Evolutionary conservation across 2,329 filamentous ascomycete genomes (phyloP), one percentile per base, ranked within the genome.

Genomic region (Plectosphaerella cucumerina): DNA sequence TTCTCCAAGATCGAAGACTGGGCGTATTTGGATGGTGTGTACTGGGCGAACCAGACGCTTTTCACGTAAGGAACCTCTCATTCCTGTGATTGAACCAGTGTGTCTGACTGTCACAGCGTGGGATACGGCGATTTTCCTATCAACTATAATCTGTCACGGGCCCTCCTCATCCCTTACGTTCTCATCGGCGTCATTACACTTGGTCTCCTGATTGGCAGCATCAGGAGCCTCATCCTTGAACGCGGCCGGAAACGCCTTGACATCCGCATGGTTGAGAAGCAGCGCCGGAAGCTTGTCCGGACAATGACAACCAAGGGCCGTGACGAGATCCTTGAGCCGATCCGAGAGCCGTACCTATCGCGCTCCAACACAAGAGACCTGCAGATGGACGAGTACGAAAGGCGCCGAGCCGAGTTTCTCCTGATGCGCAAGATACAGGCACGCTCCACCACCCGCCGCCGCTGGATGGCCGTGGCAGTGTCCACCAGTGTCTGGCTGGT

Each of bases 111-210:
- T 11, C 12, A 11, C 26, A 31, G 26, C 26, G 75, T 86, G 33
- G 83, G 82, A 0, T 82, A 84, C 42, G 82, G 82, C n/a, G 81
- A 86, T 54, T 71, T 74, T 21, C 62, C 69, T 11, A 67, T 77
- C 1, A 39, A 57, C 1, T 81, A 76, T 0, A 66, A 78, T 15
- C 68, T 88, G 0, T 84, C 83, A 1, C 78, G 86, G 39, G 87
- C 84, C 1, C 74, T 97, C 2, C 73, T 96, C 26, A 86, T 96
- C 48, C 92, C 92, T 0, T 97, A 89, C 59, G 86, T 91, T 0
- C 81, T 96, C 1, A 76, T 91, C 6, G 92, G 92, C 3, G 86
- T 94, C 51, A 87, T 95, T 53, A 92, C 88, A 58, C 77, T 96
- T 1, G 90, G 89, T 81, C 75, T 96, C 21, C 86, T 95, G 50